Percentiles rank a stretch among this genome's conserved stretches.
phyloP scores from a whole-genome alignment of 2,329 filamentous ascomycete genomes.

The Neocatenulostroma microsporum region DNA sequence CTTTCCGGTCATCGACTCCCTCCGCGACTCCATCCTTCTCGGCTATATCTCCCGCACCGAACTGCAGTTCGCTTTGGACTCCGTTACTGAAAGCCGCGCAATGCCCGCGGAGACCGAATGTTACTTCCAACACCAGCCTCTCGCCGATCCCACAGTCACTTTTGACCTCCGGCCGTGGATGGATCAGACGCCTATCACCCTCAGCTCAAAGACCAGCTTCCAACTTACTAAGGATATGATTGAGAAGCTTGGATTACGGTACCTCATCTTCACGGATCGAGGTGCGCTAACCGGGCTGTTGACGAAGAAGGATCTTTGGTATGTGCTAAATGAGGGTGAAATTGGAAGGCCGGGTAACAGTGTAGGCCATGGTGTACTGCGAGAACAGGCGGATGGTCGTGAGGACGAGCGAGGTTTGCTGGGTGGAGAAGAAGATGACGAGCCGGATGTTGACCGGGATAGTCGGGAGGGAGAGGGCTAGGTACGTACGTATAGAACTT shows the following conservation, averaged over 20 bases:
- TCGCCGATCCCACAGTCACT: conserved; percentile 66
- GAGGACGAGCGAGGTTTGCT: conserved; percentile 36
- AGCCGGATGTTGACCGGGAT: conserved; percentile 2
- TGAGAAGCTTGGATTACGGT: conserved; percentile 83
- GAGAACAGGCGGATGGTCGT: conserved; percentile 29
- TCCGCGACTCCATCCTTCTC: conserved; percentile 70
- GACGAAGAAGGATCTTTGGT: conserved; percentile 98
- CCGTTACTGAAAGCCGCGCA: conserved; percentile 50
- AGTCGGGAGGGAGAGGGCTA: conserved; percentile 1
- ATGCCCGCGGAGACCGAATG: conserved; percentile 66
- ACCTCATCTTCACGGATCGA: conserved; percentile 77
- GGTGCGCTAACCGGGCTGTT: conserved; percentile 76
- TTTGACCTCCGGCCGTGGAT: conserved; percentile 95
- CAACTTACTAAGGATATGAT: conserved; percentile 89
- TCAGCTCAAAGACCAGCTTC: conserved; percentile 67
- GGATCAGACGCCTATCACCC: conserved; percentile 94
- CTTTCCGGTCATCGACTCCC: conserved; percentile 74
- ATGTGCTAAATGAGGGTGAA: conserved; percentile 72
- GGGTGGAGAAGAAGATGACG: conserved; percentile 3
- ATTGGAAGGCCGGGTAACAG: conserved; percentile 28
- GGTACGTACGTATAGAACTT: too few relatives aligned
- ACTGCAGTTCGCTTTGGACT: conserved; percentile 83
- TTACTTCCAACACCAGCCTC: conserved; percentile 75
- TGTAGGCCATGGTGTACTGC: conserved; percentile 27
- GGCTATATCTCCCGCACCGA: conserved; percentile 91